Percentiles rank a stretch among this genome's conserved stretches.
Evolutionary conservation across 2,329 filamentous ascomycete genomes (phyloP).

Genomic region (Fusarium foetens): DNA sequence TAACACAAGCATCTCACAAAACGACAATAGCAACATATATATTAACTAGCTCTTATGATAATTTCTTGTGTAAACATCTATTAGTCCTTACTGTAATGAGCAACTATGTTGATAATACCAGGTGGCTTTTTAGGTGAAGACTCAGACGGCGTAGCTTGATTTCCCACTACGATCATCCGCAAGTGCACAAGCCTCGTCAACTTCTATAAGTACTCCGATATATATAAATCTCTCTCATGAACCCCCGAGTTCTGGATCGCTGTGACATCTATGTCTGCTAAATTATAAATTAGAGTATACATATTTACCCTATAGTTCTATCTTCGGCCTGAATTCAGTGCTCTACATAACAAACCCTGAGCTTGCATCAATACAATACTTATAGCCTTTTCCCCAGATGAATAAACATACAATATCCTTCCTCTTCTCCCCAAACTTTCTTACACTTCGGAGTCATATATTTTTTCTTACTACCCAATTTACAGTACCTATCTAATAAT

Average conservation of each 20-base stretch:
- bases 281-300: background rate
- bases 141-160: background rate
- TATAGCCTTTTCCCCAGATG: background rate
- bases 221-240: too few relatives aligned
- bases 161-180: background rate
- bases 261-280: background rate
- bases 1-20: background rate
- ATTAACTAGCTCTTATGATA: background rate
- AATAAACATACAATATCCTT: background rate
- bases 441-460: background rate
- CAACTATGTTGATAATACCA: background rate
- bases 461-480: background rate
- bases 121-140: background rate
- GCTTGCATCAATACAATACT: background rate
- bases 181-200: background rate
- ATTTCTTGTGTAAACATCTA: background rate
- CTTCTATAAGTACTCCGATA: background rate
- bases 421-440: background rate
- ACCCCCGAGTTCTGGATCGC: background rate
- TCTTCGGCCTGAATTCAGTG: background rate
- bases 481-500: background rate
- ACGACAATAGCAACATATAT: background rate
- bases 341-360: background rate
- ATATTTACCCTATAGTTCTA: too few relatives aligned
- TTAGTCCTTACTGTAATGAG: background rate